These are phyloP conservation scores for Neohortaea acidophila DNA, from an alignment of 495 filamentous ascomycete genomes.

Conservation along the genomic window DNA sequence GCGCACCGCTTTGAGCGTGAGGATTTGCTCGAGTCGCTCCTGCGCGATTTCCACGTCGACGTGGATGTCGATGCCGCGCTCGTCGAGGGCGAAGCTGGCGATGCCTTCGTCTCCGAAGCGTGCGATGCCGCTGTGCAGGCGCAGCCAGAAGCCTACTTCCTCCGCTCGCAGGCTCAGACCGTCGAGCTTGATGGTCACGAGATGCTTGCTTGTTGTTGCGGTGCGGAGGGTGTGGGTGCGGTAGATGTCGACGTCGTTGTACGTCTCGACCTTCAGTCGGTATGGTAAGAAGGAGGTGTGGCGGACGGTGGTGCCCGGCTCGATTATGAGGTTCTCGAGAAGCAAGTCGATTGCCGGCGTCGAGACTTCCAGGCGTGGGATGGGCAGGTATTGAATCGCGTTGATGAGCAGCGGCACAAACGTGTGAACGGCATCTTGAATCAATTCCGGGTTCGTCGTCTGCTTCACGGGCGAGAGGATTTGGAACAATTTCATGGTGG, in stretches of 20 bases:
- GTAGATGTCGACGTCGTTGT: conserved; percentile 70
- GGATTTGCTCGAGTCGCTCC: conserved; percentile 59
- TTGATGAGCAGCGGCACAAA: conserved; percentile 67
- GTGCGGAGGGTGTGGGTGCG: conserved; percentile 58
- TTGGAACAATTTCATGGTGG: conserved; percentile 45
- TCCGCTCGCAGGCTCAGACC: conserved; percentile 69
- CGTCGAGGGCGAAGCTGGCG: conserved; percentile 68
- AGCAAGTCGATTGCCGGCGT: conserved; percentile 72
- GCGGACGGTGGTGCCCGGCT: conserved; percentile 75
- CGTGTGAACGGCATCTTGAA: conserved; percentile 58
- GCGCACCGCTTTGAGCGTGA: conserved; percentile 56
- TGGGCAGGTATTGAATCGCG: conserved; percentile 69
- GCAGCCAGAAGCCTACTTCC: conserved; percentile 70
- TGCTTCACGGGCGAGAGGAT: conserved; percentile 47
- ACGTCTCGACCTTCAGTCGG: conserved; percentile 61
- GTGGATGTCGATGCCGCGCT: conserved; percentile 71
- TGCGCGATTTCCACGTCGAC: conserved; percentile 67
- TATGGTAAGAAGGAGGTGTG: conserved; percentile 80
- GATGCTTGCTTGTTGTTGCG: conserved; percentile 46
- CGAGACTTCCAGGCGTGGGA: conserved; percentile 71
- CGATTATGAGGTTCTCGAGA: conserved; percentile 77
- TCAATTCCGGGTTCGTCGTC: conserved; percentile 48
- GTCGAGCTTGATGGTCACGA: conserved; percentile 59
- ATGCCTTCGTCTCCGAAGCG: conserved; percentile 67
- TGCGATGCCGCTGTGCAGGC: conserved; percentile 49